A percentile compares a stretch with the other conserved stretches of the same genome.
Evolutionary conservation across 768 basidiomycete species (phyloP).

Genomic region (Amanita thiersii): DNA sequence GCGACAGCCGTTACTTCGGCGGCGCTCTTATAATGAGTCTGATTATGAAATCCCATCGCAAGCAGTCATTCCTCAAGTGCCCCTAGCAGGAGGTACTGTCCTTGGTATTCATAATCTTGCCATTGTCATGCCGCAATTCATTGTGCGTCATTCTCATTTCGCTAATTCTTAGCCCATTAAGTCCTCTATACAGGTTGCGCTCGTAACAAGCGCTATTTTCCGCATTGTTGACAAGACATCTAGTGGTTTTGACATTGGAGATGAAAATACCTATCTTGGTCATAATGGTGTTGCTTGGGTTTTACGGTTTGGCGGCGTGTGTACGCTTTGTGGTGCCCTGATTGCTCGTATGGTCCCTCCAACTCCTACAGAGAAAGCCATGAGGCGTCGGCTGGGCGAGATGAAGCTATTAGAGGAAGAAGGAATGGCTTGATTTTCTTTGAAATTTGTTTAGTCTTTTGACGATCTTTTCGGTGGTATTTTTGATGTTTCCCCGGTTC

Average conservation of each 20-base stretch:
- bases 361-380: conserved; percentile 87
- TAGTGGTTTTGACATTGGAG: conserved; percentile 30
- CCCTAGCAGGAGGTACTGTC: conserved; percentile 81
- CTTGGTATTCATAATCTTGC: conserved; percentile 94
- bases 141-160: conserved; percentile 44
- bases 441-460: neutral
- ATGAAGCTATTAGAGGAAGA: conserved; percentile 71
- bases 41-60: conserved; percentile 30
- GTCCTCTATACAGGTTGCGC: conserved; percentile 51
- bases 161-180: conserved; percentile 10
- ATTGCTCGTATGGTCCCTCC: conserved; percentile 79
- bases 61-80: conserved; percentile 27
- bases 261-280: conserved; percentile 56
- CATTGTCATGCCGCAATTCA: conserved; percentile 91
- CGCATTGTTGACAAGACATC: conserved; percentile 58
- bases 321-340: conserved; percentile 75
- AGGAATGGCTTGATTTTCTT: conserved; percentile 29
- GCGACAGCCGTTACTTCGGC: conserved; percentile 52
- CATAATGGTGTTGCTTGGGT: conserved; percentile 95
- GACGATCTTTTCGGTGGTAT: conserved; percentile 7
- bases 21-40: conserved; percentile 46
- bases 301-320: conserved; percentile 84
- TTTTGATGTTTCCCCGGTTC: conserved; percentile 9
- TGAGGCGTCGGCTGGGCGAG: conserved; percentile 71
- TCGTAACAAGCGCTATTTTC: conserved; percentile 86